These are phyloP conservation scores for Meredithiella fracta DNA, from an alignment of 2,329 filamentous ascomycete genomes.

Conservation along the genomic window DNA sequence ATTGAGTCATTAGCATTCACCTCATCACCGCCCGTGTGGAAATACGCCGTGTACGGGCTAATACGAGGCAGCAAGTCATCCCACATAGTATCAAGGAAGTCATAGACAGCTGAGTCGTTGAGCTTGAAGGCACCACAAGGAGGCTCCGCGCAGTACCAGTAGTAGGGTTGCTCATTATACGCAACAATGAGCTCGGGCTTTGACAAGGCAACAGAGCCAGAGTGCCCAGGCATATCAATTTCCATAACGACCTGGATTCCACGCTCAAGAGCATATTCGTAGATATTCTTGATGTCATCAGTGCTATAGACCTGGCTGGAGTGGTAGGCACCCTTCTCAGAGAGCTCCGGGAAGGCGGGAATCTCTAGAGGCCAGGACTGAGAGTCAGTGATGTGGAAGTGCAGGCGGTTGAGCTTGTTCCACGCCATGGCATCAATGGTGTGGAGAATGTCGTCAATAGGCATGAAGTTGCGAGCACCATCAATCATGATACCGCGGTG, in stretches of 20 bases:
- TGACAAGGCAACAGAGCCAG: constrained; percentile 46
- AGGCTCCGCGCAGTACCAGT: constrained; percentile 43
- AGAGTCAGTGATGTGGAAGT: constrained; percentile 67
- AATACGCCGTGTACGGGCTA: constrained; percentile 52
- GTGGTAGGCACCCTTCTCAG: constrained; percentile 57
- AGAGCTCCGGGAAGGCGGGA: constrained; percentile 53
- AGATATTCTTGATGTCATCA: constrained; percentile 46
- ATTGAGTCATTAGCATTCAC: constrained; percentile 60
- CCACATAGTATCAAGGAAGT: constrained; percentile 57
- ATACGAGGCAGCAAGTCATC: constrained; percentile 62
- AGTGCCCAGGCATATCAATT: constrained; percentile 70
- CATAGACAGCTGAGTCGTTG: constrained; percentile 51
- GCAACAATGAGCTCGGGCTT: constrained; percentile 58
- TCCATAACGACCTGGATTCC: constrained; percentile 60
- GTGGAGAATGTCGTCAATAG: constrained; percentile 48
- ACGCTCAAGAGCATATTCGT: constrained; percentile 51
- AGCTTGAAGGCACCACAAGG: constrained; percentile 59
- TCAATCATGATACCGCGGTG: constrained; percentile 73
- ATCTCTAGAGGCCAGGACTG: constrained; percentile 79
- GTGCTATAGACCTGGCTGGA: constrained; percentile 50
- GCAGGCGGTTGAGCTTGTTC: constrained; percentile 71
- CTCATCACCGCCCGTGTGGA: constrained; percentile 80
- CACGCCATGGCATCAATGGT: constrained; percentile 62
- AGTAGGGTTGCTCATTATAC: constrained; percentile 39
- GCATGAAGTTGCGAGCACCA: constrained; percentile 56